Conservation (phyloP, 352 stramenopile species). For the Globisporangium sylvaticum region DNA sequence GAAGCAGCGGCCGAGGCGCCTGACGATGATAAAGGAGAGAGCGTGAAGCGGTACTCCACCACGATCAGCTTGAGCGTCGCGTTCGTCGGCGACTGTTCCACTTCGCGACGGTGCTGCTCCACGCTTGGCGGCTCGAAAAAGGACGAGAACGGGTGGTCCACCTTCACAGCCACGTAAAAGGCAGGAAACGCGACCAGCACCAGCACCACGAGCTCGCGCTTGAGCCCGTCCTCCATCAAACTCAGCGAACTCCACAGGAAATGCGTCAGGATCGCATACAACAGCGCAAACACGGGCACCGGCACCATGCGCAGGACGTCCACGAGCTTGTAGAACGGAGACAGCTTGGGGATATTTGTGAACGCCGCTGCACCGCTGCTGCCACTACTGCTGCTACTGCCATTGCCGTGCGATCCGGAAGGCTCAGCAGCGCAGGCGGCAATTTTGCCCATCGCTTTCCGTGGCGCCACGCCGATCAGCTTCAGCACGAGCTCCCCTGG, state of each 20-base stretch:
- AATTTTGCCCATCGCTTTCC: constrained; percentile 41
- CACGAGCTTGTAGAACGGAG: constrained; percentile 37
- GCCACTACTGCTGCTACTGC: constrained; percentile 7
- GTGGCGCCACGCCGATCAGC: constrained; percentile 47
- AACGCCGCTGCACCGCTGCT: background rate
- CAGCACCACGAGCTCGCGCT: constrained; percentile 52
- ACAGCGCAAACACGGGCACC: constrained; percentile 58
- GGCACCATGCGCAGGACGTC: constrained; percentile 43
- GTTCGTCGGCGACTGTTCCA: constrained; percentile 15
- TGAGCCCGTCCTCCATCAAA: constrained; percentile 35
- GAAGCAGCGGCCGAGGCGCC: background rate
- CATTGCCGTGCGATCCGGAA: constrained; percentile 5
- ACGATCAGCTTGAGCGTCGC: constrained; percentile 73
- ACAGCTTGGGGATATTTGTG: constrained; percentile 10
- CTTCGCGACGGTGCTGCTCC: constrained; percentile 9
- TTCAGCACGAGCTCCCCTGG: constrained; percentile 59
- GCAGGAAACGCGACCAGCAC: constrained; percentile 54
- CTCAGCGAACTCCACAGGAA: constrained; percentile 49
- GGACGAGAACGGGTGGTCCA: constrained; percentile 68
- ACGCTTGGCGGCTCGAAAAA: constrained; percentile 43
- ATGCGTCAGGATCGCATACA: constrained; percentile 68
- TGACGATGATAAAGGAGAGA: background rate
- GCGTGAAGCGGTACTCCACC: constrained; percentile 63
- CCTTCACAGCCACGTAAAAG: constrained; percentile 70
- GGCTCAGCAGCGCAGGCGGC: constrained; percentile 12